phyloP scores from a whole-genome alignment of 2,329 filamentous ascomycete genomes.

The Endoconidiophora polonica region DNA sequence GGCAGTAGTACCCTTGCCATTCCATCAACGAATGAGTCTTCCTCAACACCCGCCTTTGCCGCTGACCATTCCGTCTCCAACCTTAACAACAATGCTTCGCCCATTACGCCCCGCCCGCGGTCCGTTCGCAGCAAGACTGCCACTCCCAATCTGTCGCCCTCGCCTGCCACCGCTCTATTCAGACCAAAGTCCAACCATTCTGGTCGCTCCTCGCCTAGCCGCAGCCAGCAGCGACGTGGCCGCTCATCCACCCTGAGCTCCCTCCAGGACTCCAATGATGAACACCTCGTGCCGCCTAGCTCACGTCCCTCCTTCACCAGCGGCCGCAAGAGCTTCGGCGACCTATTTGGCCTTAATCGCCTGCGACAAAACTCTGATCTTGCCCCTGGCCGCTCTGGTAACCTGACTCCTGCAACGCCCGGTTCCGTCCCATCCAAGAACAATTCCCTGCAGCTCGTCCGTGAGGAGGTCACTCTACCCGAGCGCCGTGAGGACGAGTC shows the following conservation, averaged over 20 bases:
- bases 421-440: conserved; percentile 57
- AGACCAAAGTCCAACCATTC: conserved; percentile 32
- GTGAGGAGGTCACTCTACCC: conserved; percentile 56
- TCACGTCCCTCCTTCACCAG: conserved; percentile 71
- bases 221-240: conserved; percentile 46
- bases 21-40: conserved; percentile 3
- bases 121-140: conserved; percentile 13
- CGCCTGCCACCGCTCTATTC: conserved; percentile 34
- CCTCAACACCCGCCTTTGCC: neutral
- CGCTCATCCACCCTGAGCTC: conserved; percentile 87
- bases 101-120: conserved; percentile 8
- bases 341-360: conserved; percentile 63
- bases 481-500: conserved; percentile 76
- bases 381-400: conserved; percentile 41
- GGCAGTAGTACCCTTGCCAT: neutral
- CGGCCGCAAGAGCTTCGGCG: conserved; percentile 86
- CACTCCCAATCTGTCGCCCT: conserved; percentile 23
- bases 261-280: conserved; percentile 53
- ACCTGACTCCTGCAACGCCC: conserved; percentile 52
- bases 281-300: conserved; percentile 48
- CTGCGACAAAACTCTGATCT: conserved; percentile 71
- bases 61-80: conserved; percentile 3
- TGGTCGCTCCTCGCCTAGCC: conserved; percentile 52
- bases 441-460: conserved; percentile 63
- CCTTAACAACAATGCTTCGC: neutral